Evolutionary conservation across 495 filamentous ascomycete genomes (phyloP).

Genomic region (Aspergillus asperescens): DNA sequence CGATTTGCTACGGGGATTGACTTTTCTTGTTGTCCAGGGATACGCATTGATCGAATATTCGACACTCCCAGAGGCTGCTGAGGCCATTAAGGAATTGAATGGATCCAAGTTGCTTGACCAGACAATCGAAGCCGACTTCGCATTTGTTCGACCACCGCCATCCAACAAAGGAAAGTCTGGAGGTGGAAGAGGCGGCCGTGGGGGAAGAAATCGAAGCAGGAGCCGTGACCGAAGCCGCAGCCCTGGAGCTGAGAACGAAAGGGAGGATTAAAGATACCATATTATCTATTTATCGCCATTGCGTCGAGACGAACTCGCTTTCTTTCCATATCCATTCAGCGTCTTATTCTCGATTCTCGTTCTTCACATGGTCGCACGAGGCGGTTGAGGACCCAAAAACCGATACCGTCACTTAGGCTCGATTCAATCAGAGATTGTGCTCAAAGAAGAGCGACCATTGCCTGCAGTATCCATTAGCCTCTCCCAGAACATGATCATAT

Average conservation of each 20-base stretch:
- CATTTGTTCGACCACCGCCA: constrained; percentile 91
- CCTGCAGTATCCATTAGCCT: constrained; percentile 20
- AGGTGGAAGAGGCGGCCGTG: constrained; percentile 43
- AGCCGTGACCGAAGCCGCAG: constrained; percentile 59
- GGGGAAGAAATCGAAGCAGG: constrained; percentile 47
- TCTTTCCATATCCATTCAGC: neutral
- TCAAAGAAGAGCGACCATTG: constrained; percentile 7
- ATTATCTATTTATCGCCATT: constrained; percentile 1
- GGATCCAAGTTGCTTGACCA: constrained; percentile 84
- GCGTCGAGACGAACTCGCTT: neutral
- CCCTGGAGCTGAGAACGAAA: constrained; percentile 38
- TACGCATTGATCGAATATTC: constrained; percentile 93
- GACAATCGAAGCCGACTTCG: constrained; percentile 88
- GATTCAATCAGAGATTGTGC: neutral
- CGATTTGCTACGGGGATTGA: constrained; percentile 10
- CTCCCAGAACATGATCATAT: neutral
- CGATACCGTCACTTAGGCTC: neutral
- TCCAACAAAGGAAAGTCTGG: constrained; percentile 54
- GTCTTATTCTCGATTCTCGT: neutral
- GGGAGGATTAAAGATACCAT: constrained; percentile 28
- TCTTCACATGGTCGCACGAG: neutral
- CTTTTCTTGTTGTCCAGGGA: constrained; percentile 49
- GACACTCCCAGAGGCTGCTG: constrained; percentile 77
- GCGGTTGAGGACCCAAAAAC: neutral
- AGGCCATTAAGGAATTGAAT: constrained; percentile 80